Percentiles rank a stretch among this genome's conserved stretches.
Conservation (phyloP, 345 rosid species). For the Lumnitzera racemosa region DNA sequence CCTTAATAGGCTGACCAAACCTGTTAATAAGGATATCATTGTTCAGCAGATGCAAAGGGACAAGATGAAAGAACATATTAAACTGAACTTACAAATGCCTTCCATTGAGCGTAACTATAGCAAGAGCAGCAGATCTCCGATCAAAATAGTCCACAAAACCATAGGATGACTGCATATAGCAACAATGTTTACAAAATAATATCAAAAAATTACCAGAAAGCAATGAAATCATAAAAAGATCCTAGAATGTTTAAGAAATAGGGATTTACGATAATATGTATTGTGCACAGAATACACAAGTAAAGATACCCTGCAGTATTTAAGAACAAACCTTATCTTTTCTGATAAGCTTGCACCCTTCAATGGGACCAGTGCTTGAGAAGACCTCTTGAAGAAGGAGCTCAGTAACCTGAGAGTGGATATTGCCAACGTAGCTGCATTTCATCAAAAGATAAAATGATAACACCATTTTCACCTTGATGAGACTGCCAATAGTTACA, state of each 20-base stretch:
- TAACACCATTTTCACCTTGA: not conserved
- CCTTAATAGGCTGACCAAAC: slow-evolving; percentile 99
- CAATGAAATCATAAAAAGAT: not conserved
- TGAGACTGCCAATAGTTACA: too few relatives aligned
- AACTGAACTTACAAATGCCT: slow-evolving; percentile 65
- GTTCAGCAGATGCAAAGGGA: slow-evolving; percentile 4
- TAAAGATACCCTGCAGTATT: not conserved
- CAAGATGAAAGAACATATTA: not conserved
- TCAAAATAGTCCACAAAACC: slow-evolving; percentile 91
- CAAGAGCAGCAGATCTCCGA: slow-evolving; percentile 77
- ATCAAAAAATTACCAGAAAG: not conserved
- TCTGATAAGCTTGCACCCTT: slow-evolving; percentile 63
- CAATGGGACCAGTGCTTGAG: slow-evolving; percentile 56
- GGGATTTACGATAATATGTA: not conserved
- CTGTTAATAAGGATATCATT: slow-evolving; percentile 26
- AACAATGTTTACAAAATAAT: not conserved
- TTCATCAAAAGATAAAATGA: slow-evolving; percentile 3
- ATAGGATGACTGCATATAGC: slow-evolving; percentile 67
- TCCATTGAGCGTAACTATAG: slow-evolving; percentile 74
- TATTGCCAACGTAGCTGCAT: slow-evolving; percentile 64
- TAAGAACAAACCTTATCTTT: slow-evolving; percentile 53
- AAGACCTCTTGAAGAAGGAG: slow-evolving; percentile 63
- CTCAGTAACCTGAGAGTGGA: slow-evolving; percentile 62
- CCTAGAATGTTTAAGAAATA: not conserved
- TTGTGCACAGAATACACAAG: not conserved